Evolutionary conservation across 371 early-diverging fungal genomes (phyloP).

Genomic region (Blakeslea trispora): DNA sequence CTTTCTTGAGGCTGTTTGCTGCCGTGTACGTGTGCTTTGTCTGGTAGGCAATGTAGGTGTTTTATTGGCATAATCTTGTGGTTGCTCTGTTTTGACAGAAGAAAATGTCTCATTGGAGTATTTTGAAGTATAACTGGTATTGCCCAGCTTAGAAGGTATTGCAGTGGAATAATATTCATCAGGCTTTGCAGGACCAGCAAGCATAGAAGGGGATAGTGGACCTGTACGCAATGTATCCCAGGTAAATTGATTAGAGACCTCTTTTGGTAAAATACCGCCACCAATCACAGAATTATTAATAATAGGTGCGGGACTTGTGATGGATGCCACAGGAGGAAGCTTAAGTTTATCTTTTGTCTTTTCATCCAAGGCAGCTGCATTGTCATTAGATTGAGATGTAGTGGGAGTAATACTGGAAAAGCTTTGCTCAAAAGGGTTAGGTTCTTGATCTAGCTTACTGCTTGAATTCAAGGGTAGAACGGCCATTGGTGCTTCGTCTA

Average conservation of each 20-base stretch:
- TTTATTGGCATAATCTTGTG: conserved; percentile 4
- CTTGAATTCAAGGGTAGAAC: conserved; percentile 40
- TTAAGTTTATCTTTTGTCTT: conserved; percentile 25
- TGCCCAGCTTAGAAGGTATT: neutral
- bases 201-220: conserved; percentile 76
- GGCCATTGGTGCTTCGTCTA: conserved; percentile 40
- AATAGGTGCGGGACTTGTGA: conserved; percentile 44
- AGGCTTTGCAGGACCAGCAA: conserved; percentile 66
- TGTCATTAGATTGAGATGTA: too few relatives aligned
- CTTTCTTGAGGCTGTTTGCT: conserved; percentile 14
- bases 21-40: conserved; percentile 1
- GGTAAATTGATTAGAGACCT: conserved; percentile 50
- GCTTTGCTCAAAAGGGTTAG: conserved; percentile 87
- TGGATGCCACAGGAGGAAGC: conserved; percentile 46
- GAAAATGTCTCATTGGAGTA: conserved; percentile 9
- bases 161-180: conserved; percentile 26
- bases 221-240: conserved; percentile 76
- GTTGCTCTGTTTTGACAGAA: conserved; percentile 10
- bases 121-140: neutral
- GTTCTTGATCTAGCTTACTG: conserved; percentile 78
- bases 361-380: conserved; percentile 18
- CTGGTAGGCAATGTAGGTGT: conserved; percentile 3
- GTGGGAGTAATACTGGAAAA: conserved; percentile 51
- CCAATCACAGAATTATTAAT: conserved; percentile 30
- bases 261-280: conserved; percentile 45